phyloP scores from a whole-genome alignment of 1,139 yeast genomes.

The Saccharomyces pastorianus region DNA sequence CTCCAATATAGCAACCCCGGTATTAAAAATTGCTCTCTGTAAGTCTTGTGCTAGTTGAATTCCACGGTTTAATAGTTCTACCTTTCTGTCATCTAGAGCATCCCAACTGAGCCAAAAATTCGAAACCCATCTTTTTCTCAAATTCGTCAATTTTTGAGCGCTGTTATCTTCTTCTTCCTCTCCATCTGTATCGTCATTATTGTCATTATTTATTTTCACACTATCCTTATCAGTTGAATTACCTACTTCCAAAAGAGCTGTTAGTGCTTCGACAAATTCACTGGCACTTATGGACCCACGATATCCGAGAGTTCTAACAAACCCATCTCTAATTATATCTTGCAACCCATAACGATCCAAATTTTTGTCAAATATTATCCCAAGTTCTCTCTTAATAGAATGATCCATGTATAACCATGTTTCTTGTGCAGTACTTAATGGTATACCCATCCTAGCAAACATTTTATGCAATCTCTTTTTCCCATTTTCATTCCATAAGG shows the following conservation, averaged over 20 bases:
- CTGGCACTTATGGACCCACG: conserved; percentile 84
- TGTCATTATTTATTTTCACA: conserved; percentile 11
- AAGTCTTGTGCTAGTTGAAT: conserved; percentile 69
- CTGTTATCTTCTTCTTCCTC: conserved; percentile 18
- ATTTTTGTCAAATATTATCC: conserved; percentile 60
- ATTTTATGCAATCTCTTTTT: conserved; percentile 76
- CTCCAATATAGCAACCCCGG: conserved; percentile 84
- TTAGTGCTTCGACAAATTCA: conserved; percentile 83
- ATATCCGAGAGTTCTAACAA: conserved; percentile 76
- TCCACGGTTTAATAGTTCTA: conserved; percentile 60
- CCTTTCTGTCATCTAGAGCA: conserved; percentile 52
- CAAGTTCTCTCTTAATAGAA: conserved; percentile 64
- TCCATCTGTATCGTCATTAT: conserved; percentile 24
- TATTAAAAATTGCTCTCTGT: conserved; percentile 77
- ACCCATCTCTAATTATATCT: conserved; percentile 78
- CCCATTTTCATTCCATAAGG: conserved; percentile 89
- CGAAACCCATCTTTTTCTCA: conserved; percentile 61
- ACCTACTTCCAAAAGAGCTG: conserved; percentile 74
- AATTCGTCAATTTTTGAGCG: conserved; percentile 32
- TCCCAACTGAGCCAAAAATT: conserved; percentile 97
- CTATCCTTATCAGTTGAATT: conserved; percentile 18
- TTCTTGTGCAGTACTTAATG: conserved; percentile 80
- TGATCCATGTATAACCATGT: conserved; percentile 90
- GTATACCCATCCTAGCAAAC: conserved; percentile 94
- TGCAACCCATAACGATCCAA: conserved; percentile 73